Conservation (phyloP, 345 rosid species). For the Eucalyptus pauciflora region DNA sequence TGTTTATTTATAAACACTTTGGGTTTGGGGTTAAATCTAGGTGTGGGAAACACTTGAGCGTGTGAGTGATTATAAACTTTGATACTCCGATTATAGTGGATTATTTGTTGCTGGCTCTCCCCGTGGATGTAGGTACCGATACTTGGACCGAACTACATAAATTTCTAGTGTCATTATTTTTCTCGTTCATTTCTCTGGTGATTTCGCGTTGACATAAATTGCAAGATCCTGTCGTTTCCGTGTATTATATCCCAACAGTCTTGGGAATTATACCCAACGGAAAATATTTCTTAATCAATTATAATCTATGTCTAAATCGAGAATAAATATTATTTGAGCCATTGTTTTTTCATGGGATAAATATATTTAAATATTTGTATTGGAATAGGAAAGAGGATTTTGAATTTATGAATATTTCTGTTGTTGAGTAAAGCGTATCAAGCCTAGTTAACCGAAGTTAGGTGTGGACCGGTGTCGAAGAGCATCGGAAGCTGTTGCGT, state of each 20-base stretch:
- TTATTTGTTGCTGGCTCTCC: too few relatives aligned
- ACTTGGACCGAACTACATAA: too few relatives aligned
- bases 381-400: not conserved
- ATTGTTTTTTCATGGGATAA: not conserved
- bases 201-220: too few relatives aligned
- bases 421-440: not conserved
- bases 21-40: too few relatives aligned
- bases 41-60: too few relatives aligned
- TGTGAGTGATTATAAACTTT: too few relatives aligned
- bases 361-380: not conserved
- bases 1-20: too few relatives aligned
- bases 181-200: too few relatives aligned
- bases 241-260: not conserved
- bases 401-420: not conserved
- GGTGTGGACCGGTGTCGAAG: not conserved
- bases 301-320: not conserved
- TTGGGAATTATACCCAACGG: not conserved
- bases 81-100: too few relatives aligned
- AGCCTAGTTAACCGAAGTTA: not conserved
- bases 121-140: too few relatives aligned
- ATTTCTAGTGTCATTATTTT: too few relatives aligned
- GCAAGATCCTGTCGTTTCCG: too few relatives aligned
- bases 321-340: not conserved
- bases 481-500: not conserved
- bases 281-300: not conserved